These are phyloP conservation scores for Aureobasidium sp. DNA, from an alignment of 2,329 filamentous ascomycete species.

Conservation along the genomic window DNA sequence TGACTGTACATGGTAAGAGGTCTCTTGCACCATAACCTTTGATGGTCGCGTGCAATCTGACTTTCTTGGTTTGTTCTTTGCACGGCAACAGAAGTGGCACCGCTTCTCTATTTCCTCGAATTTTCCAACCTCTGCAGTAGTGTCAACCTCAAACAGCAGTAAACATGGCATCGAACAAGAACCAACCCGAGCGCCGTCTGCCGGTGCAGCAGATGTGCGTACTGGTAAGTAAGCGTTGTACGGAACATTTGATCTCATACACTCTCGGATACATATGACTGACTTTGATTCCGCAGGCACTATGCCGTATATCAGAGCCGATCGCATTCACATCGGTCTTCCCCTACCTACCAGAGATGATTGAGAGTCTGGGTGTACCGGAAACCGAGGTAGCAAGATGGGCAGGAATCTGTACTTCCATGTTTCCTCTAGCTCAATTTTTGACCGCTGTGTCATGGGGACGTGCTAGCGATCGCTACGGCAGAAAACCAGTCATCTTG, in stretches of 20 bases:
- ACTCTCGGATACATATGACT: constrained; percentile 28
- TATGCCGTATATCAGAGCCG: constrained; percentile 86
- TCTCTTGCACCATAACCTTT: background rate
- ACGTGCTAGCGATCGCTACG: constrained; percentile 65
- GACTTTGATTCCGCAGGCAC: constrained; percentile 40
- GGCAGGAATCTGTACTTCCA: constrained; percentile 77
- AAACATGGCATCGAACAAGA: background rate
- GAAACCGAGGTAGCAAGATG: constrained; percentile 70
- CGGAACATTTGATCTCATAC: constrained; percentile 23
- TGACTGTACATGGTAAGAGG: background rate
- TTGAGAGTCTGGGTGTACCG: constrained; percentile 65
- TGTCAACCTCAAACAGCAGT: background rate
- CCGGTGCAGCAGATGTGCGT: constrained; percentile 70
- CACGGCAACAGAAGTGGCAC: background rate
- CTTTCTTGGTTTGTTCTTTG: background rate
- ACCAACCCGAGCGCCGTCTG: constrained; percentile 44
- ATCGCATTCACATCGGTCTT: constrained; percentile 89
- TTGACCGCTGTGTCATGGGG: constrained; percentile 85
- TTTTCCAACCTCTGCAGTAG: background rate
- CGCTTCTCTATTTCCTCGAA: background rate
- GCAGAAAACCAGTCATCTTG: constrained; percentile 76
- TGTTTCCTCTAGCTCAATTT: constrained; percentile 76
- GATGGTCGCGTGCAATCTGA: background rate
- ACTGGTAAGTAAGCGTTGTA: constrained; percentile 50
- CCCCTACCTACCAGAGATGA: constrained; percentile 88